Conservation (phyloP, 1,284 basidiomycete species). For the Trametes hirsuta region DNA sequence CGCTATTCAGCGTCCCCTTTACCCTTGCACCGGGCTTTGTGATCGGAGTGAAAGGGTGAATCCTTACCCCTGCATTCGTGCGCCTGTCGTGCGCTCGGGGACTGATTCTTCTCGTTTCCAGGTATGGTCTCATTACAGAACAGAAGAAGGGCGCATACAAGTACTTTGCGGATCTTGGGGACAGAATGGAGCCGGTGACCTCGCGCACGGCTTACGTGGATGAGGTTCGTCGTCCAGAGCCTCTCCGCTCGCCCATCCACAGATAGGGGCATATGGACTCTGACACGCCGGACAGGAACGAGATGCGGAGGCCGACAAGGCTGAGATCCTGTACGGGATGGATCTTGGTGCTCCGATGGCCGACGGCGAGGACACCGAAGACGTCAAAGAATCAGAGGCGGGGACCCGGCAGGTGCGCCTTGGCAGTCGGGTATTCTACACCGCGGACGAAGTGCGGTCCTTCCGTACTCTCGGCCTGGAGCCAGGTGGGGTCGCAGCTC, state of each 20-base stretch:
- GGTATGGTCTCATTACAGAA: conserved; percentile 85
- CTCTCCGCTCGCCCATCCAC: background rate
- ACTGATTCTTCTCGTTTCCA: conserved; percentile 34
- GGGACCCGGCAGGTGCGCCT: conserved; percentile 47
- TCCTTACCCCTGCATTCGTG: conserved; percentile 1
- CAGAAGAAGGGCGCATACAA: conserved; percentile 82
- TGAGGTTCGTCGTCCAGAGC: conserved; percentile 51
- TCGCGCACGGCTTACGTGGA: conserved; percentile 78
- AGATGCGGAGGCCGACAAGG: conserved; percentile 60
- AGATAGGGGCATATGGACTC: background rate
- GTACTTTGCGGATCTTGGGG: conserved; percentile 81
- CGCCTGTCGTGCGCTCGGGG: background rate
- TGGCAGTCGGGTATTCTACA: conserved; percentile 74
- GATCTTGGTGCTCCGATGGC: conserved; percentile 51
- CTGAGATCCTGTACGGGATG: conserved; percentile 65
- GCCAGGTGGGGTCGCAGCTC: conserved; percentile 56
- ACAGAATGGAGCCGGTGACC: conserved; percentile 74
- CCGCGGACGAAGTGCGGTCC: conserved; percentile 78
- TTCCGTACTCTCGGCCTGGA: conserved; percentile 81
- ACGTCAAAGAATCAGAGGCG: conserved; percentile 24
- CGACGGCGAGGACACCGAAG: conserved; percentile 47
- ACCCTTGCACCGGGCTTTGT: conserved; percentile 80
- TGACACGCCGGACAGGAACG: conserved; percentile 42
- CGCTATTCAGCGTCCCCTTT: conserved; percentile 83
- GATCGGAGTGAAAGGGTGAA: conserved; percentile 91